These are phyloP conservation scores for Torulaspora quercuum DNA, from an alignment of 805 yeast species.

Conservation along the genomic window DNA sequence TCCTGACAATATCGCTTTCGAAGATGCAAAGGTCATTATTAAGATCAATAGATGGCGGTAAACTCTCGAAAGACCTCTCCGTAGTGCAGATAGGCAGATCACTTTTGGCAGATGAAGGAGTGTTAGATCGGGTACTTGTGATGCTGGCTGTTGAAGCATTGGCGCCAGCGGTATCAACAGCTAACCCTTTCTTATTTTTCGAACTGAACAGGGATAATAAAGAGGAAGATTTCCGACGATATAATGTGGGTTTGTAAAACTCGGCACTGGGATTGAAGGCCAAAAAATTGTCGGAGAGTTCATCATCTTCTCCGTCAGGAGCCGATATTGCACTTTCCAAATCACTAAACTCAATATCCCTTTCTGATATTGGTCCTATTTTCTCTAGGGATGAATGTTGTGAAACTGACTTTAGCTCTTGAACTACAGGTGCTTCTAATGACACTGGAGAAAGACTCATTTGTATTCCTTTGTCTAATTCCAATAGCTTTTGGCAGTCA, in stretches of 20 bases:
- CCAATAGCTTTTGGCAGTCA: constrained; percentile 27
- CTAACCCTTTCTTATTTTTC: constrained; percentile 19
- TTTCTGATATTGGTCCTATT: constrained; percentile 11
- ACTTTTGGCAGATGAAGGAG: constrained; percentile 6
- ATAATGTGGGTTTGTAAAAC: constrained; percentile 21
- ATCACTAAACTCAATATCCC: constrained; percentile 13
- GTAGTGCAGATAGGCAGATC: constrained; percentile 1
- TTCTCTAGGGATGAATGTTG: constrained; percentile 19
- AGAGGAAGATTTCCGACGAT: constrained; percentile 27
- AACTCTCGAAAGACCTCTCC: constrained; percentile 1
- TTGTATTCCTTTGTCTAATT: constrained; percentile 25
- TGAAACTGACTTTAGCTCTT: constrained; percentile 19
- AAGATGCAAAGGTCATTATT: constrained; percentile 14
- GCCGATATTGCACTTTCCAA: constrained; percentile 8
- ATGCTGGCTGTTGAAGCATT: constrained; percentile 3
- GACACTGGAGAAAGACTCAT: constrained; percentile 21
- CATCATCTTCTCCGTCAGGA: constrained; percentile 6
- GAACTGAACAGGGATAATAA: constrained; percentile 29
- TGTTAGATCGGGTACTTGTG: constrained; percentile 1
- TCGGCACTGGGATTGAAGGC: constrained; percentile 24
- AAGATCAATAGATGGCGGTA: constrained; percentile 17
- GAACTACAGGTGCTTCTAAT: constrained; percentile 7
- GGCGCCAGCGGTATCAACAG: constrained; percentile 13
- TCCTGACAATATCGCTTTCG: constrained; percentile 17
- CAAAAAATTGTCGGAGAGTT: not conserved